These are phyloP conservation scores for Exophiala dermatitidis DNA, from an alignment of 2,329 filamentous ascomycete genomes.

Conservation along the genomic window DNA sequence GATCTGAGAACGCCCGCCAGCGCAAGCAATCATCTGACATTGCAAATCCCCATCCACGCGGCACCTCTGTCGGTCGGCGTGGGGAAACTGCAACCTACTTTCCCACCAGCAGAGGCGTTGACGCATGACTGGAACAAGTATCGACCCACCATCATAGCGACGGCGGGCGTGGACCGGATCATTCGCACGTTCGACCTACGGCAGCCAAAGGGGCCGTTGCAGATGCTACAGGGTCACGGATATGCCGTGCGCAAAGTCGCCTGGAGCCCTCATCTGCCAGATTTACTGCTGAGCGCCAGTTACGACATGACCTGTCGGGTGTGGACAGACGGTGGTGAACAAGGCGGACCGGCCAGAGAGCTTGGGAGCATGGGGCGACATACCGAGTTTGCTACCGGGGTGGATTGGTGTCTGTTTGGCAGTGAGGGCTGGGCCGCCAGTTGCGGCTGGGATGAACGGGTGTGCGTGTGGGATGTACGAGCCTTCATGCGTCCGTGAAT, in stretches of 20 bases:
- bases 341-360: slow-evolving; percentile 45
- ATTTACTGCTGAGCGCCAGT: slow-evolving; percentile 78
- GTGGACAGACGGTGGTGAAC: slow-evolving; percentile 71
- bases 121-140: slow-evolving; percentile 99
- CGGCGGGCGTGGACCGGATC: slow-evolving; percentile 77
- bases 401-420: slow-evolving; percentile 97
- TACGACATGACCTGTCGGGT: slow-evolving; percentile 97
- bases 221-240: slow-evolving; percentile 74
- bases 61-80: slow-evolving; percentile 29
- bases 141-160: slow-evolving; percentile 72
- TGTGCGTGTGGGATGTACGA: slow-evolving; percentile 87
- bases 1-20: slow-evolving; percentile 81
- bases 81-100: slow-evolving; percentile 30
- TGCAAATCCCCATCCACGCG: slow-evolving; percentile 76
- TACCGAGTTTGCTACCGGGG: slow-evolving; percentile 91
- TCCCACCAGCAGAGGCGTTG: slow-evolving; percentile 71
- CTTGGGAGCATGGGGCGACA: slow-evolving; percentile 84
- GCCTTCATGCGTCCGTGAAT: slow-evolving; percentile 45
- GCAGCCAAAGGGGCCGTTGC: slow-evolving; percentile 64
- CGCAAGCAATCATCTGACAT: slow-evolving; percentile 77
- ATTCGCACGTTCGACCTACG: slow-evolving; percentile 89
- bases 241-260: slow-evolving; percentile 80
- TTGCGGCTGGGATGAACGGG: slow-evolving; percentile 85
- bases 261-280: slow-evolving; percentile 90
- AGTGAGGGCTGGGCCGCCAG: slow-evolving; percentile 93